Evolutionary conservation across 345 rosid genomes (phyloP).

Genomic region (Dovyalis caffra): DNA sequence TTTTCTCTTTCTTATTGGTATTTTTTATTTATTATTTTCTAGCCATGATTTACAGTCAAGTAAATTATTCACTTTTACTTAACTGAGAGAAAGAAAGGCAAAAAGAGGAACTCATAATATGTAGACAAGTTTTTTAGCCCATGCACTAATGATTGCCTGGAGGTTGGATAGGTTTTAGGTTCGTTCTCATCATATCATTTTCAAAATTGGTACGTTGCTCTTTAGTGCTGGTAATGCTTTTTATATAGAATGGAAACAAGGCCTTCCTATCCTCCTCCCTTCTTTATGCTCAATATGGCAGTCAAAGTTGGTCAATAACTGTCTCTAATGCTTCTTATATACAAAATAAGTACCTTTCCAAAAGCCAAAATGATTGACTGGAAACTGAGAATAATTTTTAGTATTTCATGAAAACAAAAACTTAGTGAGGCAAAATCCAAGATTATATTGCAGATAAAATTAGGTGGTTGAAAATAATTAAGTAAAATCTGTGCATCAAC

Average conservation of each 20-base stretch:
- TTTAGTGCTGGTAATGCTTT: background rate
- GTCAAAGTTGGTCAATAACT: background rate
- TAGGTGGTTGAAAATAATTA: too few species aligned
- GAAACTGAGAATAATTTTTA: background rate
- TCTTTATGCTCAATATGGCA: background rate
- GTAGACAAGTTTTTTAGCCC: background rate
- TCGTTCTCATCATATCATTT: background rate
- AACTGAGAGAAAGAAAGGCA: background rate
- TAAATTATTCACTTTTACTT: background rate
- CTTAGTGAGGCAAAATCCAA: background rate
- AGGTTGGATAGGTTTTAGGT: background rate
- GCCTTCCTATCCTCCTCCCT: background rate
- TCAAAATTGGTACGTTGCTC: background rate
- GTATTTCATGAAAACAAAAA: background rate
- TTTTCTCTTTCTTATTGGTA: background rate
- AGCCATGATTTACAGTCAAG: background rate
- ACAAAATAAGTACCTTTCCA: background rate
- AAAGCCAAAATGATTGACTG: background rate
- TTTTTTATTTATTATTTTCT: background rate
- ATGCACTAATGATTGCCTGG: background rate
- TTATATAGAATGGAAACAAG: background rate
- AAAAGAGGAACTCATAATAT: background rate
- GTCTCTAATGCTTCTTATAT: background rate
- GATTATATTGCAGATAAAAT: background rate
- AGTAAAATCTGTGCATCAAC: too few species aligned